Percentiles rank a stretch among this genome's conserved stretches.
Conservation (phyloP, 192 early-diverging fungal species). For the Umbelopsis ramanniana region DNA sequence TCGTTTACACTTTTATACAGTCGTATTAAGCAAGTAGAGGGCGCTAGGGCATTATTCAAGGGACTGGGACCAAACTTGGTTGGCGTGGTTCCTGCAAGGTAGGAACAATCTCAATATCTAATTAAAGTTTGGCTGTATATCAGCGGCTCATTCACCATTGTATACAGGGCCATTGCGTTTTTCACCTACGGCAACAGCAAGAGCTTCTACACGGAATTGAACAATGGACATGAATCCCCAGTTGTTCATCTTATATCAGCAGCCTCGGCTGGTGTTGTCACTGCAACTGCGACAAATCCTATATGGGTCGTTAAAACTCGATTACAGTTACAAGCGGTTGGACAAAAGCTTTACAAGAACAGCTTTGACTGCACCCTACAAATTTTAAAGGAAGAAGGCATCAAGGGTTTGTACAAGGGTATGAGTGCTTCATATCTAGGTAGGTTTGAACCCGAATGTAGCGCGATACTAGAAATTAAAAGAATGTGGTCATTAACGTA, state of each 20-base stretch:
- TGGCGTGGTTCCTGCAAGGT: slow-evolving; percentile 94
- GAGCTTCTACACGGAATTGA: slow-evolving; percentile 72
- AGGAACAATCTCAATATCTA: not conserved
- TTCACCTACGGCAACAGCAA: slow-evolving; percentile 92
- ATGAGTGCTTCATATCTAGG: slow-evolving; percentile 88
- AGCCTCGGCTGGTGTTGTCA: slow-evolving; percentile 57
- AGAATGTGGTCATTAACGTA: too few relatives aligned
- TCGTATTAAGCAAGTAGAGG: slow-evolving; percentile 75
- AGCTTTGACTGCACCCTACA: slow-evolving; percentile 74
- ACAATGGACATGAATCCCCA: slow-evolving; percentile 77
- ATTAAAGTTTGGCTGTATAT: not conserved
- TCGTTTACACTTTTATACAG: slow-evolving; percentile 27
- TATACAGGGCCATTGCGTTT: slow-evolving; percentile 87
- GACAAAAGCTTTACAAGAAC: slow-evolving; percentile 63
- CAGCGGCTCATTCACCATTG: not conserved
- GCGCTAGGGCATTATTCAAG: slow-evolving; percentile 85
- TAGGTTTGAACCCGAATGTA: slow-evolving; percentile 3
- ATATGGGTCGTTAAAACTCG: slow-evolving; percentile 98
- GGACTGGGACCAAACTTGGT: slow-evolving; percentile 93
- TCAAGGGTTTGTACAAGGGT: slow-evolving; percentile 87
- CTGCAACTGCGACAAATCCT: slow-evolving; percentile 87
- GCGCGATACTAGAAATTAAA: not conserved
- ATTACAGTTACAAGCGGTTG: slow-evolving; percentile 81
- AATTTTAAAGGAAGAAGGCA: slow-evolving; percentile 81
- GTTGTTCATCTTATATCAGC: slow-evolving; percentile 77